phyloP scores from a whole-genome alignment of 2,329 filamentous ascomycete genomes.

The Fusarium chuoi region DNA sequence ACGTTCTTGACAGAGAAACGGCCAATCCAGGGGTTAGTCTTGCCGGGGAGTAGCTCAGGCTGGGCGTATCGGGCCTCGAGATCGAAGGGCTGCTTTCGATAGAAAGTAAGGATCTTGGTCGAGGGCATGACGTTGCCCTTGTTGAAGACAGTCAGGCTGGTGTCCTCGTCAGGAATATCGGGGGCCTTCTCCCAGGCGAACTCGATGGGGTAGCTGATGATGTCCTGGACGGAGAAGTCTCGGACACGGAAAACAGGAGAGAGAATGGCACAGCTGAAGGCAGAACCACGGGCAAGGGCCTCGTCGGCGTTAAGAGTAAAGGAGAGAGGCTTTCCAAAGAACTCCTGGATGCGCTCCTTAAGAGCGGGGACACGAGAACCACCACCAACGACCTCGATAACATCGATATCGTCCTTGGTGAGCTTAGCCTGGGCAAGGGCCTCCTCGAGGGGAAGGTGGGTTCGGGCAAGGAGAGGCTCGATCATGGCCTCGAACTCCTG shows the following conservation, averaged over 20 bases:
- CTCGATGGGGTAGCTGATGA: conserved; percentile 97
- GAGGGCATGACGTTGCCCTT: conserved; percentile 96
- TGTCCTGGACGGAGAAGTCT: conserved; percentile 97
- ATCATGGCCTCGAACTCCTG: conserved; percentile 94
- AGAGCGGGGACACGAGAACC: conserved; percentile 92
- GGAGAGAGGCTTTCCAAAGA: conserved; percentile 92
- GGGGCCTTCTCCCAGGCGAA: conserved; percentile 99
- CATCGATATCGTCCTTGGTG: conserved; percentile 89
- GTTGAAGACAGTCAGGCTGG: conserved; percentile 96
- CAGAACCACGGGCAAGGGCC: conserved; percentile 93
- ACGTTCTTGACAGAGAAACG: conserved; percentile 98
- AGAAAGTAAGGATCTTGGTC: conserved; percentile 99
- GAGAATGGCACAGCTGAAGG: conserved; percentile 97
- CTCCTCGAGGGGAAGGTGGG: conserved; percentile 82
- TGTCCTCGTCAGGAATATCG: conserved; percentile 98
- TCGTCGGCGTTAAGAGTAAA: conserved; percentile 99
- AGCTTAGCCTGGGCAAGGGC: conserved; percentile 94
- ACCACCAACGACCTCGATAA: conserved; percentile 92
- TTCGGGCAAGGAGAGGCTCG: conserved; percentile 81
- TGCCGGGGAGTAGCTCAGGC: conserved; percentile 86
- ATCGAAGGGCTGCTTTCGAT: conserved; percentile 97
- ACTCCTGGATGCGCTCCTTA: conserved; percentile 88
- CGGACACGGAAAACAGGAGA: conserved; percentile 98
- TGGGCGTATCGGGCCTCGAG: conserved; percentile 94
- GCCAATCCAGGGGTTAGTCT: conserved; percentile 93